These are phyloP conservation scores for Nemania sp. DNA, from an alignment of 2,329 filamentous ascomycete genomes.

Conservation along the genomic window DNA sequence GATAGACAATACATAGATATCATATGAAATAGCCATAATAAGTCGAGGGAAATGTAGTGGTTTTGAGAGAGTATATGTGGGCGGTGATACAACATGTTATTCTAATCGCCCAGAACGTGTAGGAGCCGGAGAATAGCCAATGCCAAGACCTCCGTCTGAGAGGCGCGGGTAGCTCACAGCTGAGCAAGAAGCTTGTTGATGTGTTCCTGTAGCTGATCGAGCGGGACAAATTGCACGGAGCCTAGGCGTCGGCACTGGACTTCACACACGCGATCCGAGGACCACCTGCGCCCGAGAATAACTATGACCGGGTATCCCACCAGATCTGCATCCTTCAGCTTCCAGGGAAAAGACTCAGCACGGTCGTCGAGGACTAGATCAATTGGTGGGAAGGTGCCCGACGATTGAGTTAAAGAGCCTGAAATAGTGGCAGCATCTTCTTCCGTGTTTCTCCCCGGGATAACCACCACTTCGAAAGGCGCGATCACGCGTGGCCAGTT, in stretches of 20 bases:
- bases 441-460: conserved; percentile 55
- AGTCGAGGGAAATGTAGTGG: no score
- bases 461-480: conserved; percentile 76
- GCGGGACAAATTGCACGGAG: conserved; percentile 61
- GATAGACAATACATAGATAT: no score
- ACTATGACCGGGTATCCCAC: conserved; percentile 86
- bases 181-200: conserved; percentile 53
- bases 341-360: conserved; percentile 73
- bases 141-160: no score
- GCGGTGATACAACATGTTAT: neutral
- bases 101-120: neutral
- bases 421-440: conserved; percentile 63
- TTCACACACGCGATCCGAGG: conserved; percentile 63
- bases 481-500: conserved; percentile 89
- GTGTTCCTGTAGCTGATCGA: conserved; percentile 54
- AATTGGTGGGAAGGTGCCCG: conserved; percentile 39
- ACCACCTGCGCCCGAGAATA: conserved; percentile 75
- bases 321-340: conserved; percentile 85
- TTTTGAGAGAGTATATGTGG: no score
- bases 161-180: conserved; percentile 46
- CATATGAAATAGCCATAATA: no score
- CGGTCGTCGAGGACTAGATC: conserved; percentile 80
- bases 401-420: conserved; percentile 54
- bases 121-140: neutral
- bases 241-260: conserved; percentile 76